Evolutionary conservation across 2,329 filamentous ascomycete species (phyloP).

Genomic region (Monilinia fructigena): DNA sequence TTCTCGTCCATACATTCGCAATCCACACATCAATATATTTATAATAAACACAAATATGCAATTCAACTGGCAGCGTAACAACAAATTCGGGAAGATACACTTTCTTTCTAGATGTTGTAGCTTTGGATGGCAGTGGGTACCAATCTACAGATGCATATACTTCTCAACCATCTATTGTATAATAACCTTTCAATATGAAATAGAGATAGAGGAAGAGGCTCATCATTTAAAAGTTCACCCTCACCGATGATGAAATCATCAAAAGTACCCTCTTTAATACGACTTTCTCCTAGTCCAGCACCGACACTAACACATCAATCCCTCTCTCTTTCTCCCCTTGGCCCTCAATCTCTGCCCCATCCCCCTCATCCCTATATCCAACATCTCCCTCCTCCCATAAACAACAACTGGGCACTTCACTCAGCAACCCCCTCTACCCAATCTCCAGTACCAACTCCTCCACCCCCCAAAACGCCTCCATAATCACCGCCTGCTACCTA

Average conservation of each 20-base stretch:
- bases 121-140: not conserved
- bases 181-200: too few relatives aligned
- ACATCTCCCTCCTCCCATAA: not conserved
- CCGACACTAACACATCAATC: not conserved
- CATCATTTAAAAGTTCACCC: not conserved
- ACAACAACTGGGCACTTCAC: slow-evolving; percentile 4
- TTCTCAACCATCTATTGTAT: too few relatives aligned
- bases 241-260: not conserved
- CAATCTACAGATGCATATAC: slow-evolving; percentile 13
- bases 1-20: not conserved
- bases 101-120: not conserved
- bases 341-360: not conserved
- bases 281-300: not conserved
- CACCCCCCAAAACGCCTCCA: too few relatives aligned
- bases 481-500: too few relatives aligned
- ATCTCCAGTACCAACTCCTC: too few relatives aligned
- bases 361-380: not conserved
- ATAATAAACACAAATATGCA: slow-evolving; percentile 8
- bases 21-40: slow-evolving; percentile 3
- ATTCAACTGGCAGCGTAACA: not conserved
- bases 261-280: not conserved
- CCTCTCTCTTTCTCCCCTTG: not conserved
- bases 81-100: slow-evolving; percentile 18
- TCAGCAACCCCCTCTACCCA: not conserved
- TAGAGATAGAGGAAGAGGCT: not conserved